Evolutionary conservation across 371 early-diverging fungal genomes (phyloP).

Genomic region (Lichtheimia corymbifera): DNA sequence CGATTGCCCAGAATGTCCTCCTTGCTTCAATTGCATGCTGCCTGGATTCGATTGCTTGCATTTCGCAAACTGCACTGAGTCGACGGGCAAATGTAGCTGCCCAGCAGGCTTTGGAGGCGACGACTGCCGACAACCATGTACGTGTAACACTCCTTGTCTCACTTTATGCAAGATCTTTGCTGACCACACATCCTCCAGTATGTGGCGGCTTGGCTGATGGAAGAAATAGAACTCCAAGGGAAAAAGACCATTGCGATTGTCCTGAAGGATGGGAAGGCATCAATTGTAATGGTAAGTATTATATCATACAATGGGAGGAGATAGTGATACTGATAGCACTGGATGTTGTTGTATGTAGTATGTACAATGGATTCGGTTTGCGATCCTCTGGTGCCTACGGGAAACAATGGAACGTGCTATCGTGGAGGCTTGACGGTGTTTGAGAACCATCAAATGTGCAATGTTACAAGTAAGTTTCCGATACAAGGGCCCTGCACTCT

Average conservation of each 20-base stretch:
- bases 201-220: constrained; percentile 73
- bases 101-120: constrained; percentile 88
- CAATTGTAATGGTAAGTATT: constrained; percentile 80
- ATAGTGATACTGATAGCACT: neutral
- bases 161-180: neutral
- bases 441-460: constrained; percentile 83
- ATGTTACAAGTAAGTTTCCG: constrained; percentile 77
- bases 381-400: constrained; percentile 71
- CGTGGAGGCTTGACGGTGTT: constrained; percentile 77
- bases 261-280: constrained; percentile 90
- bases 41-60: constrained; percentile 75
- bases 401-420: constrained; percentile 84
- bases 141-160: neutral
- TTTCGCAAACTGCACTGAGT: constrained; percentile 79
- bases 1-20: constrained; percentile 62
- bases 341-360: constrained; percentile 51
- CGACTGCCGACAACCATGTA: constrained; percentile 81
- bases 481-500: neutral
- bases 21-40: constrained; percentile 84
- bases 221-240: constrained; percentile 60
- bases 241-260: constrained; percentile 69
- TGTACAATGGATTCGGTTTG: constrained; percentile 79
- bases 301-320: neutral
- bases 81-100: constrained; percentile 82
- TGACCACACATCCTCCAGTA: constrained; percentile 29